Conservation (phyloP, 352 stramenopile genomes). For the Phytopythium boreale region DNA sequence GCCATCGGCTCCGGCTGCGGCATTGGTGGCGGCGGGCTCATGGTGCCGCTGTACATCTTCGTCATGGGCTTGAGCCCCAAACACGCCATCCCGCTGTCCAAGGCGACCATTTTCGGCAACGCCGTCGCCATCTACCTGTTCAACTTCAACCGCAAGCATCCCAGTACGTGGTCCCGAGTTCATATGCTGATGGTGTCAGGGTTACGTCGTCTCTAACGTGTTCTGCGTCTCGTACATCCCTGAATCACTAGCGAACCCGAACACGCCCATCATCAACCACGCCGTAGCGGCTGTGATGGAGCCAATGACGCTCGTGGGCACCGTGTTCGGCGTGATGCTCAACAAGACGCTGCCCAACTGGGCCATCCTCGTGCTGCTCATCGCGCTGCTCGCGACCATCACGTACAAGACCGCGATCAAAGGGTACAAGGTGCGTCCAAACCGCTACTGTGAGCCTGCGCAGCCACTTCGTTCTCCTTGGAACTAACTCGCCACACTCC, state of each 20-base stretch:
- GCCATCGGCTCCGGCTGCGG: constrained; percentile 90
- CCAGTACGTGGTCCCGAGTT: constrained; percentile 27
- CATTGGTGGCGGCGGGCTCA: constrained; percentile 94
- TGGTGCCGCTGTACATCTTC: constrained; percentile 97
- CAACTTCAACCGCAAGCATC: constrained; percentile 93
- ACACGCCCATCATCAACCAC: constrained; percentile 96
- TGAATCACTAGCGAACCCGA: constrained; percentile 43
- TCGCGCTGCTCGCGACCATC: constrained; percentile 72
- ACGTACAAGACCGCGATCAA: constrained; percentile 76
- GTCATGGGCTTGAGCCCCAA: constrained; percentile 93
- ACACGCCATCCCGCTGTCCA: constrained; percentile 96
- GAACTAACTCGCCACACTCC: not conserved
- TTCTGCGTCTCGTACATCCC: not conserved
- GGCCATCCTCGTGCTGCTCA: constrained; percentile 75
- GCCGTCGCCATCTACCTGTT: constrained; percentile 93
- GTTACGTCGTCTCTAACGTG: not conserved
- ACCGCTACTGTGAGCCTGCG: not conserved
- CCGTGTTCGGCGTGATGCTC: constrained; percentile 82
- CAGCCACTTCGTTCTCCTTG: not conserved
- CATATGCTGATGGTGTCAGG: not conserved
- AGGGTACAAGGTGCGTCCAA: constrained; percentile 45
- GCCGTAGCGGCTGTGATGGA: constrained; percentile 98
- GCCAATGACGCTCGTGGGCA: constrained; percentile 84
- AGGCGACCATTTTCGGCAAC: constrained; percentile 97
- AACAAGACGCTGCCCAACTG: constrained; percentile 83